Base-by-base conservation (phyloP, 257 asterid species). In the Solanum chilense region DNA sequence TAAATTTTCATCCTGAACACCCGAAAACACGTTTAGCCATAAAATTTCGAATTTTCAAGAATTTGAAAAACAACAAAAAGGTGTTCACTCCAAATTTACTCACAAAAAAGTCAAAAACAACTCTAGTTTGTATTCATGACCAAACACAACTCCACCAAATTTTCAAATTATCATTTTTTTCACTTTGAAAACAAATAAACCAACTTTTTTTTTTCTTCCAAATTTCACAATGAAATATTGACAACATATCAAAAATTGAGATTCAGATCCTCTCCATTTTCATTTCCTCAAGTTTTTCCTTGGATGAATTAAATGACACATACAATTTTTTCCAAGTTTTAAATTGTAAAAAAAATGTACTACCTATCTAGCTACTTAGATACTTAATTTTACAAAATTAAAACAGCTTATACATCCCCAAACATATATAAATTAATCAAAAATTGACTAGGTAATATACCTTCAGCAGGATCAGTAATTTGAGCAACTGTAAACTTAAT, bases 401-500 rank as follows among this genome's bases (percentile, higher is more conserved):
- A 75, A 68, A 29, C 21, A 16, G 37, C 27, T 23, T 23, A 49
- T 49, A 49, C 60, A 49, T 21, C 3, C 16, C 29, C 7, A 39
- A 37, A 14, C 31, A 74, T 21, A 74, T 20, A 37, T 35, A 16
- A 73, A 73, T 66, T 13, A 66, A 37, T 10, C 45, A 83, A 87
- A 52, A 27, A 15, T 58, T 62, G 29, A 12, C 70, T 62, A 62
- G 33, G 13, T 33, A 52, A 52, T 33, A 33, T 52, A 88, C 90
- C 90, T 86, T 88, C 90, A 86, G 87, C 41, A 39, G 90, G 89
- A 74, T 88, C 87, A 73, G 90, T 86, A 52, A 88, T 56, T 27
- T 70, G 87, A 64, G 89, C 76, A 81, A 52, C 66, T 29, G 71
- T n/a, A 82, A 88, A 56, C 1, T 69, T 3, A 11, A 80, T 47